Percentiles rank a stretch among this genome's conserved stretches.
These are phyloP conservation scores for Quercus ilex DNA, from an alignment of 306 rosid species.

Conservation along the genomic window DNA sequence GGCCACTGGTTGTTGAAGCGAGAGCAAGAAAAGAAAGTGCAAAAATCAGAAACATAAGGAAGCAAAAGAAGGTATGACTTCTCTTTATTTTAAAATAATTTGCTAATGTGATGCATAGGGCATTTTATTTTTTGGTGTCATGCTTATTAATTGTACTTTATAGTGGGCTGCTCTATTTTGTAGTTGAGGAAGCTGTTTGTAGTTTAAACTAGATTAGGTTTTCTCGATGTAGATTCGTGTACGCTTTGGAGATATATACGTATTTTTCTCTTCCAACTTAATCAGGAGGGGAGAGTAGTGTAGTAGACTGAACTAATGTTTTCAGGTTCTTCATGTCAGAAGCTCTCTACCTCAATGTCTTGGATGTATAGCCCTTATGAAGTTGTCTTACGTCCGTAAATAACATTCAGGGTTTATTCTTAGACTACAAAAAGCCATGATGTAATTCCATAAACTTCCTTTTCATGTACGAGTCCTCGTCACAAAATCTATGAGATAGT, in stretches of 20 bases:
- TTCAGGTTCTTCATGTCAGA: neutral
- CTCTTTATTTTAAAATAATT: neutral
- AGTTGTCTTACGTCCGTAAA: neutral
- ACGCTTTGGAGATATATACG: too few species aligned
- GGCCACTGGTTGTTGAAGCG: slow-evolving; percentile 47
- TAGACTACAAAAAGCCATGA: neutral
- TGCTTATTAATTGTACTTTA: neutral
- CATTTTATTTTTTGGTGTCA: neutral
- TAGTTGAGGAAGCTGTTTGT: neutral
- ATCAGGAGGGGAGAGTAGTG: neutral
- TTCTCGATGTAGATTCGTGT: neutral
- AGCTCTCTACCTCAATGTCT: neutral
- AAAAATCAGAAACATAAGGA: slow-evolving; percentile 64
- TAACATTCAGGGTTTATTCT: neutral
- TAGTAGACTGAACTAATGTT: neutral
- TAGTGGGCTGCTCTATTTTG: neutral
- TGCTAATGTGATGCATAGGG: neutral
- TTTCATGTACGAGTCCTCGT: neutral
- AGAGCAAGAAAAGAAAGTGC: slow-evolving; percentile 65
- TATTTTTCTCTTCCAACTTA: neutral
- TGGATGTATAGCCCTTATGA: neutral
- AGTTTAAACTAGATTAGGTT: neutral
- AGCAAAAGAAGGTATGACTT: slow-evolving; percentile 59
- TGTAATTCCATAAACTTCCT: neutral
- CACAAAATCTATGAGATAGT: neutral